Evolutionary conservation across 352 stramenopile species (phyloP), one percentile per base, ranked within the genome.

Genomic region (Pythium periplocum): DNA sequence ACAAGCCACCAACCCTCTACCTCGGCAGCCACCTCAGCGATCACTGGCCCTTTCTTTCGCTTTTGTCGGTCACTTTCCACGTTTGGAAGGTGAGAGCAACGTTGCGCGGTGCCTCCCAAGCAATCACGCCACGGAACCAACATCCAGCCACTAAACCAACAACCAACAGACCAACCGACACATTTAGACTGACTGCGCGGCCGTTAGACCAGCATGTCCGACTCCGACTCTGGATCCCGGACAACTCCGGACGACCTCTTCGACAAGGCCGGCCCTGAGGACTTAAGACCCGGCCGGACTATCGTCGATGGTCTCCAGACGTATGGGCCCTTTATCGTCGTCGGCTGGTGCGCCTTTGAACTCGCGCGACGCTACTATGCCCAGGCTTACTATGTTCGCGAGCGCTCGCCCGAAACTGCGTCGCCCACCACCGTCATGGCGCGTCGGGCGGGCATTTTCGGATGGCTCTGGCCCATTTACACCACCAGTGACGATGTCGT

Each of bases 351-450:
- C 48, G 64, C 53, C 42, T 92, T 94, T 53, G 78, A 92, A 49
- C 42, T 87, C 17, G 66, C 65, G 38, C 81, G 83, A 1, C 50
- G 72, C 37, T 78, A 83, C 50, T 48, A 87, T 17, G 63, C 78
- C 49, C 63, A 64, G 26, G 78, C 82, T 34, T 92, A 92, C 59
- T 87, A 88, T 51, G 86, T 77, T 48, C 77, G 83, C n/a, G 83
- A 90, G 45, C 69, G 65, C 10, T 75, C 69, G 32, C 52, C 61
- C 4, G 79, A 92, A 57, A 90, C 75, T 12, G 68, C 61, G 6
- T 82, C 74, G 42, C 54, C 62, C 17, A 62, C 57, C 1, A 78
- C 86, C 2, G 73, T 70, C 39, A 59, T 51, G 31, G 54, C 64
- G 11, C 74, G 73, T 41, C 53, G 59, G 8, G 35, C 66, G 3